phyloP scores from a whole-genome alignment of 768 basidiomycete species.

The Sarcomyxa edulis region DNA sequence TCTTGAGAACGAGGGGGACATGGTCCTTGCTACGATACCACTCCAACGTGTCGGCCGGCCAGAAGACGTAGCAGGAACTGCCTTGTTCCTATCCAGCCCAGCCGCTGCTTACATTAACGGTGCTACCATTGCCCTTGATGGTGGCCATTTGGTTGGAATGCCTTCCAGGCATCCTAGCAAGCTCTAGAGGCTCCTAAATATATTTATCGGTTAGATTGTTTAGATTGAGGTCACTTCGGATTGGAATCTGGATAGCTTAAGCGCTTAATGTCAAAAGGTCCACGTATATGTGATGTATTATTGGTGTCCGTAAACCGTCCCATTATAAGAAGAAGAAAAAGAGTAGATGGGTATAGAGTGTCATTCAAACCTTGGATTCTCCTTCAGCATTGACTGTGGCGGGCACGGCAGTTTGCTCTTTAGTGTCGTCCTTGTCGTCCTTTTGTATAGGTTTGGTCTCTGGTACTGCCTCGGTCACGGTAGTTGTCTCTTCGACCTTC shows the following conservation, averaged over 20 bases:
- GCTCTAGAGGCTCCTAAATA: conserved; percentile 14
- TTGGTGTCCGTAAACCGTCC: too few relatives aligned
- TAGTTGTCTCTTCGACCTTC: conserved; percentile 8
- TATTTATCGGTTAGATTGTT: neutral
- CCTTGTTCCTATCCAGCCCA: conserved; percentile 54
- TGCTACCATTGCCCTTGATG: conserved; percentile 57
- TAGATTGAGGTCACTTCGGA: too few relatives aligned
- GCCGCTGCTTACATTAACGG: conserved; percentile 63
- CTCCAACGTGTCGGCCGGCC: conserved; percentile 51
- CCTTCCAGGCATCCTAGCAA: conserved; percentile 24
- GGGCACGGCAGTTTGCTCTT: neutral
- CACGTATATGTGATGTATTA: too few relatives aligned
- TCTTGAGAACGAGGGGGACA: conserved; percentile 37
- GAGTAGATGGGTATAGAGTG: too few relatives aligned
- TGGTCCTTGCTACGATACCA: conserved; percentile 39
- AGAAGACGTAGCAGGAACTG: conserved; percentile 62
- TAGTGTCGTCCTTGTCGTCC: conserved; percentile 6
- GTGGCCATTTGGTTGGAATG: conserved; percentile 45
- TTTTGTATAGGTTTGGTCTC: conserved; percentile 3
- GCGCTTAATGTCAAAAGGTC: too few relatives aligned
- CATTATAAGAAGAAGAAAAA: too few relatives aligned
- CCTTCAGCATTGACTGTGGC: too few relatives aligned
- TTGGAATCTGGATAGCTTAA: too few relatives aligned
- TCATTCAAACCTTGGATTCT: too few relatives aligned
- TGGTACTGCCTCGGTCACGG: neutral